Percentiles rank a stretch among this genome's conserved stretches.
Conservation (phyloP, 2,329 filamentous ascomycete genomes). For the Shiraia sp. region DNA sequence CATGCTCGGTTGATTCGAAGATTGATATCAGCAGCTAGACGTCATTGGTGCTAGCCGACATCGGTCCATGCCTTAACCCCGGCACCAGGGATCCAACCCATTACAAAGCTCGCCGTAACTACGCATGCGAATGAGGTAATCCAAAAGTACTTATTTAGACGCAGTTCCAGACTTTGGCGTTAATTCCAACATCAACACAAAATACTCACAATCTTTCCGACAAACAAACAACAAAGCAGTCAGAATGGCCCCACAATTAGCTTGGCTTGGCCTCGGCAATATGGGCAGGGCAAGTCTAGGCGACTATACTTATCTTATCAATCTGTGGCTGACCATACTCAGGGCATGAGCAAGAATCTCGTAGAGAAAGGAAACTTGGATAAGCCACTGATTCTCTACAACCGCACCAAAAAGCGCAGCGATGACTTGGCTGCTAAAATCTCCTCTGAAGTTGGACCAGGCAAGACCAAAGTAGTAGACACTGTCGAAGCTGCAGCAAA, state of each 20-base stretch:
- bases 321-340: conserved; percentile 6
- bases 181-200: conserved; percentile 1
- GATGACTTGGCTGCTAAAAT: conserved; percentile 66
- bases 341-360: conserved; percentile 86
- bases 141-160: neutral
- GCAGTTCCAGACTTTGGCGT: no score
- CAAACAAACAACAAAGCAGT: neutral
- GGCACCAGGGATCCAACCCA: neutral
- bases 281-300: conserved; percentile 71
- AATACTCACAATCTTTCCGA: conserved; percentile 1
- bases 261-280: conserved; percentile 85
- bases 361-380: conserved; percentile 74
- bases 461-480: conserved; percentile 66
- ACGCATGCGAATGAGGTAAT: neutral
- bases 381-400: conserved; percentile 76
- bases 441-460: conserved; percentile 60
- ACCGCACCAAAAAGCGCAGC: conserved; percentile 72
- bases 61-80: conserved; percentile 11
- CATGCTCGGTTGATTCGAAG: neutral
- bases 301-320: conserved; percentile 3
- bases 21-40: conserved; percentile 6
- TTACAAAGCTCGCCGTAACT: neutral
- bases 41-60: conserved; percentile 23
- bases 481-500: conserved; percentile 68
- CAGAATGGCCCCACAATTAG: conserved; percentile 57